These are phyloP conservation scores for Pichia exigua DNA, from an alignment of 805 yeast genomes.

Conservation along the genomic window DNA sequence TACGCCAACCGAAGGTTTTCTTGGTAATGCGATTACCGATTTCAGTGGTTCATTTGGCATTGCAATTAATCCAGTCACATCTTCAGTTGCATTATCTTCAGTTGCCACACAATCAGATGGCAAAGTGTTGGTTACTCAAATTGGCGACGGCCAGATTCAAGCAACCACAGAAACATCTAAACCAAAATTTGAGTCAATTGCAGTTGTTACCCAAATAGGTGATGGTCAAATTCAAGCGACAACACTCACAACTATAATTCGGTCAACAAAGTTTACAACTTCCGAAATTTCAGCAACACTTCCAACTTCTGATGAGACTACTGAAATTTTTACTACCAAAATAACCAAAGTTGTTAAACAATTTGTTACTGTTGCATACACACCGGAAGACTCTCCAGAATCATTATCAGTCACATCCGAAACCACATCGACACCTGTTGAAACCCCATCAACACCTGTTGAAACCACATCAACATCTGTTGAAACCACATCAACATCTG, in stretches of 20 bases:
- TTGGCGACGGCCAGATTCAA: constrained; percentile 41
- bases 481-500: constrained; percentile 1
- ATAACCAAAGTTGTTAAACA: constrained; percentile 12
- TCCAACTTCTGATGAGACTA: neutral
- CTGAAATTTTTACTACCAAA: constrained; percentile 3
- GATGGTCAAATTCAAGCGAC: constrained; percentile 42
- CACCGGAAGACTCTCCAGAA: neutral
- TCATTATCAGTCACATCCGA: neutral
- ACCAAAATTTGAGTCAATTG: constrained; percentile 22
- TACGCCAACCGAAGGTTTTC: constrained; percentile 48
- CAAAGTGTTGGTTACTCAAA: constrained; percentile 25
- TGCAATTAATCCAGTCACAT: constrained; percentile 46
- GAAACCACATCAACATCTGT: constrained; percentile 9
- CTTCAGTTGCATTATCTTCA: constrained; percentile 25
- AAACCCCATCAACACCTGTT: constrained; percentile 19
- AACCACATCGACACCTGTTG: neutral
- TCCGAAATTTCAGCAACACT: neutral
- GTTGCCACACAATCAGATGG: constrained; percentile 13
- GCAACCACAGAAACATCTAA: constrained; percentile 29
- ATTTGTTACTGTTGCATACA: constrained; percentile 4
- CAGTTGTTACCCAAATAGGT: constrained; percentile 34
- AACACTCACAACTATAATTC: constrained; percentile 6
- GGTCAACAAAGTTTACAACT: neutral
- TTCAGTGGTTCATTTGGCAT: constrained; percentile 57
- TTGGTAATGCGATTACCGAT: constrained; percentile 48